Percentiles rank a stretch among this genome's conserved stretches.
phyloP scores from a whole-genome alignment of 2,329 filamentous ascomycete species.

The Thielaviopsis cerberus region DNA sequence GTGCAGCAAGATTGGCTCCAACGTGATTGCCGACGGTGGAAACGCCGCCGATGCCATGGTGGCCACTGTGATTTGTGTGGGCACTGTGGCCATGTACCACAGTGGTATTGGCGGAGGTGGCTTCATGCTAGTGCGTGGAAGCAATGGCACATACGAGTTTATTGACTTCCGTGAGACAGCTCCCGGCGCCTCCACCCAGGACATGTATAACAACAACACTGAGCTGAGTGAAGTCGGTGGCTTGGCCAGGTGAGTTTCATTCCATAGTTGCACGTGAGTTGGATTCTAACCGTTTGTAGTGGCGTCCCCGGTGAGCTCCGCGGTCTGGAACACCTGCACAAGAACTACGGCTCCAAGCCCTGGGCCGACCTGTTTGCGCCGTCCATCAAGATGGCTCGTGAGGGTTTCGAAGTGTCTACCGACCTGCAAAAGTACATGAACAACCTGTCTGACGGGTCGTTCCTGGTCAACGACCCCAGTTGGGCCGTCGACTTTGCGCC shows the following conservation, averaged over 20 bases:
- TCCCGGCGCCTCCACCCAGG: conserved; percentile 55
- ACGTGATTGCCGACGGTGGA: conserved; percentile 38
- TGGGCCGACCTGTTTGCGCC: conserved; percentile 53
- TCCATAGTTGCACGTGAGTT: conserved; percentile 12
- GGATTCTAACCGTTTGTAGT: conserved; percentile 17
- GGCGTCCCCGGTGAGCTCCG: conserved; percentile 54
- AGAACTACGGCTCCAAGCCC: conserved; percentile 41
- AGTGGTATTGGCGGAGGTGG: conserved; percentile 60
- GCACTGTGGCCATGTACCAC: conserved; percentile 47
- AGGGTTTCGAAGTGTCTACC: conserved; percentile 51
- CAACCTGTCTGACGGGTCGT: conserved; percentile 31
- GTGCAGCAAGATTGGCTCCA: conserved; percentile 40
- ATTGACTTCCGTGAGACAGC: conserved; percentile 77
- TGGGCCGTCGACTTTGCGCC: conserved; percentile 80
- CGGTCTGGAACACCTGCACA: conserved; percentile 57
- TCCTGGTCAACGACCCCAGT: conserved; percentile 48
- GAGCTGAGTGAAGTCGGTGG: conserved; percentile 48
- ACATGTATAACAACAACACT: conserved; percentile 62
- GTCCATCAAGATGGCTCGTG: conserved; percentile 50
- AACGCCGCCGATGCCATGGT: conserved; percentile 51
- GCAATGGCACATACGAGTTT: conserved; percentile 52
- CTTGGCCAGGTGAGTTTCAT: conserved; percentile 43
- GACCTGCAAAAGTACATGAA: conserved; percentile 57
- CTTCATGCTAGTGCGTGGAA: conserved; percentile 52
- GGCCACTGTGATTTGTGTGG: conserved; percentile 45